Conservation (phyloP, 495 filamentous ascomycete genomes). For the Hypoxylon rickii region DNA sequence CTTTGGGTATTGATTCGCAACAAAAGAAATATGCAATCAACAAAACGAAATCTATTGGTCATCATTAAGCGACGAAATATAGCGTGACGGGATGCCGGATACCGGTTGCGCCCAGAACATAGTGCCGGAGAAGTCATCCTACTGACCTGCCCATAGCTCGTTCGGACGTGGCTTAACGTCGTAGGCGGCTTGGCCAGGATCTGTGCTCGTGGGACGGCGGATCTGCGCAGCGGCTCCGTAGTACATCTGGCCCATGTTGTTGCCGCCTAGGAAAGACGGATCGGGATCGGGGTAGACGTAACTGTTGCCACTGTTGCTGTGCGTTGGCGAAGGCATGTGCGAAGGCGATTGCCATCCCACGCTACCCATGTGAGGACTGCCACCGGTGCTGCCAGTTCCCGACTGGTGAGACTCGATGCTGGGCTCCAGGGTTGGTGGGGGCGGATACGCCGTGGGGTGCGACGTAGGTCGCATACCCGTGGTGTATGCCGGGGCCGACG, state of each 20-base stretch:
- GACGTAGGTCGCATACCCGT: constrained; percentile 65
- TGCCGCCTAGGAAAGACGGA: constrained; percentile 54
- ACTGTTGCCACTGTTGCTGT: constrained; percentile 57
- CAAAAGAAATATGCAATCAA: constrained; percentile 29
- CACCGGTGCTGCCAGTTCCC: constrained; percentile 63
- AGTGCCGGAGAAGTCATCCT: constrained; percentile 23
- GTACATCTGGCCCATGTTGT: constrained; percentile 63
- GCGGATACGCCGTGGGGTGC: constrained; percentile 78
- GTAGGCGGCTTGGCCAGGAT: constrained; percentile 66
- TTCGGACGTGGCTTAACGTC: constrained; percentile 59
- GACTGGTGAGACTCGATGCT: constrained; percentile 75
- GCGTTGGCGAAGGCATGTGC: constrained; percentile 67
- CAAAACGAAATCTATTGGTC: constrained; percentile 31
- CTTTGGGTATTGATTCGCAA: constrained; percentile 30
- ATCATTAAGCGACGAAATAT: no score
- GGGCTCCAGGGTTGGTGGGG: constrained; percentile 86
- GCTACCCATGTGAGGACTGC: constrained; percentile 75
- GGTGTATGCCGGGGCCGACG: constrained; percentile 65
- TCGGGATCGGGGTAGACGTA: constrained; percentile 75
- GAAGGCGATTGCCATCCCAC: constrained; percentile 76
- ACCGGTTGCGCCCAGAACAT: not conserved
- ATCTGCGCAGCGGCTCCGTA: constrained; percentile 67
- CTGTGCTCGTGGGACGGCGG: constrained; percentile 70
- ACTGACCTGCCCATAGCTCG: constrained; percentile 40
- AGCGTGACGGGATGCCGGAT: no score